Evolutionary conservation across 495 filamentous ascomycete species (phyloP), one percentile per base, ranked within the genome.

Genomic region (Evansstolkia leycettana): DNA sequence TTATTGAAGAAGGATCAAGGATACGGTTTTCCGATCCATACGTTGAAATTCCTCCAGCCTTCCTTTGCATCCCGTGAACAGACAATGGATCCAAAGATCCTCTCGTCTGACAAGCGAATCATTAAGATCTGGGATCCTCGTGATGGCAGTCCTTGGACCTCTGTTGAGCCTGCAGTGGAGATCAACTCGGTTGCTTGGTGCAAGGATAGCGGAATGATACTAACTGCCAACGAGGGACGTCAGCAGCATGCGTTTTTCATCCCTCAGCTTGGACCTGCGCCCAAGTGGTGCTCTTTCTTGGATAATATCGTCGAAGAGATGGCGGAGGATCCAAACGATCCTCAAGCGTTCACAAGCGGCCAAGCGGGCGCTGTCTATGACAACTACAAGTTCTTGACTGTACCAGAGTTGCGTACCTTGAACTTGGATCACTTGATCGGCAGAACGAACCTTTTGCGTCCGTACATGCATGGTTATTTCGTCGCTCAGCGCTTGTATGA

Each of bases 401-500:
- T 81, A 33, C 74, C 81, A 20, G 83, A 96, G 58, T 70, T 98
- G 17, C 75, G 76, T 36, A 68, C 70, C 0, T 72, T 95, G 38
- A 90, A 79, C 47, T 57, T 95, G 28, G 82, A 82, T 23, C 88
- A 95, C 54, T 66, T 95, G 20, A 70, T 94, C 29, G 89, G 87
- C 34, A 80, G 81, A 35, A 90, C 83, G 32, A 84, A 80, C 49
- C 64, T 95, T 8, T 59, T 99, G 29, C 72, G 86, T 19, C 88
- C 92, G 30, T 96, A 95, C 50, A 95, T 96, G 92, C 89, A 96
- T 54, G 90, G 90, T 41, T 95, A 90, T 69, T 98, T 98, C 58
- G 85, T 95, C 8, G 82, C 81, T 37, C 85, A 92, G 46, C 77
- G 81, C 33, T 52, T 99, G 16, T 95, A 95, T 51, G 92, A 96